Base-by-base conservation (phyloP, 2,329 filamentous ascomycete species). In the Alternaria gaisen region DNA sequence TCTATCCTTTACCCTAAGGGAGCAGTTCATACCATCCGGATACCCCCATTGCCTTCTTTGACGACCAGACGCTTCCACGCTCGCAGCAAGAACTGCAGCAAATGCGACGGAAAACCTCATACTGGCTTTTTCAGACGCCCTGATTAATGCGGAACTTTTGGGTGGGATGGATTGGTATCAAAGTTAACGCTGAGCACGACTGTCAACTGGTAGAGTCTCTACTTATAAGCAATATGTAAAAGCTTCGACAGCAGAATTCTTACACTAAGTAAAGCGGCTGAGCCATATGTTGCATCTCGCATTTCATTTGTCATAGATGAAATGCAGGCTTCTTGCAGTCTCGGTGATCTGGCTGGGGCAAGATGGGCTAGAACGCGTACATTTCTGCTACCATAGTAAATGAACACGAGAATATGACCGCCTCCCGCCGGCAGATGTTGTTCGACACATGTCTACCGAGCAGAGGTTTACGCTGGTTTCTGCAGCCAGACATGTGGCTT, bases 231-330 rank as follows among this genome's bases (percentile, higher is more conserved):
- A 16, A 47, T 41, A 51, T 44, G 18, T 30, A 53, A 53, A 41
- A 40, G 44, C 34, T 58, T 51, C 56, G 34, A n/a, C 24, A 40
- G 30, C 16, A 24, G 36, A 32, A 30, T 28, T 48, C 14, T 38
- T 53, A 32, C 57, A 53, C 55, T 36, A 38, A 36, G 53, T 44
- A 20, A 64, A 47, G 47, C 58, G 55, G 61, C 48, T 63, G 50
- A 53, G 59, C 48, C 28, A 28, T 58, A 66, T 61, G 58, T 61
- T 62, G 63, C 63, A 61, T 64, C 63, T 59, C 62, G 64, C 58
- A 58, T 63, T 73, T 74, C 71, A 76, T 75, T 74, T 75, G 5
- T 60, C 66, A 67, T 75, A 75, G 60, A 76, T 74, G 68, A 74
- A 56, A 10, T 18, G 44, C 43, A 30, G 63, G 59, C 64, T 42